Percentiles rank a stretch among this genome's conserved stretches.
Conservation (phyloP, 176 grass and related monocot genomes). For the Bonia amplexicaulis region DNA sequence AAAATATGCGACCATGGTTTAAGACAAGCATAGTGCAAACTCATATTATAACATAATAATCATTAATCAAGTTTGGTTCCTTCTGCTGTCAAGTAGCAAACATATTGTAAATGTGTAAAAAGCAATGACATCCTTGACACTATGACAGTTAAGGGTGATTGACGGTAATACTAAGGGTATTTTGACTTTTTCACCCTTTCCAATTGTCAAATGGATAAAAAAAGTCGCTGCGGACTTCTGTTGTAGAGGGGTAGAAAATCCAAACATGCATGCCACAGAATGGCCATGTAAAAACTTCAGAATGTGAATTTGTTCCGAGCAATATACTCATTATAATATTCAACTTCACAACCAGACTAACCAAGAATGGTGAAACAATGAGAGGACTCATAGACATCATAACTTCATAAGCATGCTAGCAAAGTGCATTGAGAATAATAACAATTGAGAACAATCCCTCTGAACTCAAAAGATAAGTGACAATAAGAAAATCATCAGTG, state of each 20-base stretch:
- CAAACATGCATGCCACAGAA: not conserved
- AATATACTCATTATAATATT: constrained; percentile 5
- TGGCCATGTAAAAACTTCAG: not conserved
- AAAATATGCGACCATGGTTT: not conserved
- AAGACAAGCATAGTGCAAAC: not conserved
- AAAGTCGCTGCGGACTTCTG: not conserved
- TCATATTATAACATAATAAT: not conserved
- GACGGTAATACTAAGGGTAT: not conserved
- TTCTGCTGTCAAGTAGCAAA: not conserved
- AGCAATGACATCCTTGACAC: not conserved
- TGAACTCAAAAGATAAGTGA: not conserved
- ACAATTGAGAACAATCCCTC: not conserved
- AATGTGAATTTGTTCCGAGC: not conserved
- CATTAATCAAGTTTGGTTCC: not conserved
- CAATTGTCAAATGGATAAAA: not conserved
- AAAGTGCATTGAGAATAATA: not conserved
- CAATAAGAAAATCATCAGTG: not conserved
- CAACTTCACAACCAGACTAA: not conserved
- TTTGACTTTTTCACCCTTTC: not conserved
- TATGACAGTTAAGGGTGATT: not conserved
- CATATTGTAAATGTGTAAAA: not conserved
- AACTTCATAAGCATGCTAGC: not conserved
- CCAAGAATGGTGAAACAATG: not conserved
- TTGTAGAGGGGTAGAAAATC: not conserved
- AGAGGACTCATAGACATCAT: not conserved